These are phyloP conservation scores for Breviolum minutum DNA, from an alignment of 73 alveolate genomes.

Conservation along the genomic window DNA sequence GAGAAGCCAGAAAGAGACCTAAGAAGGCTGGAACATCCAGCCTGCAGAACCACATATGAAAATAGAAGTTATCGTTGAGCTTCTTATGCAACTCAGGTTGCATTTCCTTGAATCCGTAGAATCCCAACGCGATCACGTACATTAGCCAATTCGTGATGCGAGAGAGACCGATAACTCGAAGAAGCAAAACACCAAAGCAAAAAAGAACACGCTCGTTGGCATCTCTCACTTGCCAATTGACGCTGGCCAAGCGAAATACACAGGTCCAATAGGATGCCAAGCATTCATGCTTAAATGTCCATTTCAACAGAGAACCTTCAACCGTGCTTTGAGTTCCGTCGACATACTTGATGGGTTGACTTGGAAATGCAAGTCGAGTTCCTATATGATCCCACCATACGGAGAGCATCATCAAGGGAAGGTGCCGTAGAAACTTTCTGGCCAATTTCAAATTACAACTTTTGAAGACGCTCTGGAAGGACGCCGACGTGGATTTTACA, in stretches of 20 bases:
- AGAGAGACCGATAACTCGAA: background rate
- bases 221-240: conserved; percentile 48
- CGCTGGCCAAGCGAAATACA: background rate
- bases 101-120: background rate
- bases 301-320: background rate
- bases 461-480: background rate
- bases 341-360: background rate
- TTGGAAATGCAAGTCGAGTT: background rate
- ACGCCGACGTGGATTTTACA: background rate
- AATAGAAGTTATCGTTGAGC: background rate
- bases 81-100: background rate
- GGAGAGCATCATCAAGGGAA: background rate
- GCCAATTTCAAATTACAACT: background rate
- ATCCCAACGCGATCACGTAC: background rate
- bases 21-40: conserved; percentile 17
- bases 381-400: conserved; percentile 38
- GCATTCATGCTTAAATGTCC: background rate
- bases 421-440: background rate
- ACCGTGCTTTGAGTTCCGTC: conserved; percentile 3
- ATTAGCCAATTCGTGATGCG: background rate
- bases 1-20: background rate
- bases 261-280: background rate
- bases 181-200: conserved; percentile 25
- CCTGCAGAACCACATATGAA: background rate
- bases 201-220: background rate